phyloP scores from a whole-genome alignment of 176 grass and related monocot genomes.

The Zea mays region Zm-B73-REFERENCE-NAM-5.0 NC_050103.1:132668501-132669000 shows the following conservation, averaged over 20 bases:
- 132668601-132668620: constrained; percentile 4
- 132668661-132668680: constrained; percentile 12
- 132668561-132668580: constrained; percentile 4
- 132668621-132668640: constrained; percentile 20
- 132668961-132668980: background rate
- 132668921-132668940: background rate
- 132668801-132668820: background rate
- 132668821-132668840: background rate
- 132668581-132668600: constrained; percentile 17
- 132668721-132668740: constrained; percentile 7
- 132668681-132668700: background rate
- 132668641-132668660: constrained; percentile 4
- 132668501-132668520: background rate
- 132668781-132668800: background rate
- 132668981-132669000: background rate
- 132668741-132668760: background rate
- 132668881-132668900: background rate
- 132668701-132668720: background rate
- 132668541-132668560: constrained; percentile 7
- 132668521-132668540: background rate
- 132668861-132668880: background rate
- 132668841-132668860: background rate
- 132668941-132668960: background rate
- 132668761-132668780: background rate
- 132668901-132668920: background rate